Evolutionary conservation across 768 basidiomycete genomes (phyloP), one percentile per base, ranked within the genome.

Genomic region (Termitomyces sp.): DNA sequence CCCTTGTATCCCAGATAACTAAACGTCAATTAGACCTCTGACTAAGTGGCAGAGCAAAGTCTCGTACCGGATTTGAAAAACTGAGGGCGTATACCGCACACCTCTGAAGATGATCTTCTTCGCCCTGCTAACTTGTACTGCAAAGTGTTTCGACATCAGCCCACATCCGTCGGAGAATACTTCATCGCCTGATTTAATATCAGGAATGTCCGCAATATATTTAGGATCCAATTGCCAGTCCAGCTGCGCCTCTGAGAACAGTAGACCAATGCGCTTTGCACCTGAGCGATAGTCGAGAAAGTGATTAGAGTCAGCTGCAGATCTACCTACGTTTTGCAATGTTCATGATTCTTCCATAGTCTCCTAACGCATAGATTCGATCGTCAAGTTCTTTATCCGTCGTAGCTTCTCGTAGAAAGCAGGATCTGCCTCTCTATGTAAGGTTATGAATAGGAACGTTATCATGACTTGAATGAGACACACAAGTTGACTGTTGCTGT

Each of bases 1-100:
- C 87, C 87, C 71, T 88, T 88, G 65, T 89, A 87, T 9, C 86
- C 87, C n/a, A 79, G 69, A 64, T 88, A 88, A 53, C 86, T 87
- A 30, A n/a, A 16, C 13, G 16, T 24, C 34, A 36, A 36, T 50
- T 22, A 50, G 22, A 24, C 34, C 36, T 56, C 14, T 26, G 12
- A 50, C 22, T 22, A 37, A 43, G 8, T 30, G 12, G 50, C 8
- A 14, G 20, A 20, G 43, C 7, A n/a, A 4, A 51, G 52, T 40
- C 14, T 34, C 9, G 51, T 64, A 86, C 86, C 86, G 72, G 51
- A 88, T 87, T 62, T 88, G 86, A 61, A 81, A 82, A 4, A 89
- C 83, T 24, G 74, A 72, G 0, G 87, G 86, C 0, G 83, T 84
- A 58, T 89, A 88, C 27, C 84, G 74, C 2, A 66, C 68, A 7